These are phyloP conservation scores for Paramarasmius palmivorus DNA, from an alignment of 1,284 basidiomycete genomes.

Conservation along the genomic window DNA sequence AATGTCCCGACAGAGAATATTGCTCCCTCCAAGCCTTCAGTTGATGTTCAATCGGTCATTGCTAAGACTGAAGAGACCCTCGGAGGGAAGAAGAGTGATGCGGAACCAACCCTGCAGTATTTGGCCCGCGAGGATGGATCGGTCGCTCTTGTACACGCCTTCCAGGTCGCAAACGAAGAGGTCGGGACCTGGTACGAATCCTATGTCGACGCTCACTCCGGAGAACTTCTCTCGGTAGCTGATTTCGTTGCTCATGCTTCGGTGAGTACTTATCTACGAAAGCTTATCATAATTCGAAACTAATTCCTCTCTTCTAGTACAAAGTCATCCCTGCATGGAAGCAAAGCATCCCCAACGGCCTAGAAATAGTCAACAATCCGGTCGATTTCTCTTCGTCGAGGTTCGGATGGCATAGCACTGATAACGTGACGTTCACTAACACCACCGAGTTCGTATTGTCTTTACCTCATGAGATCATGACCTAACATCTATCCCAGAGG, in stretches of 20 bases:
- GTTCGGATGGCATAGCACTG: constrained; percentile 45
- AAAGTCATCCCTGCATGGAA: constrained; percentile 42
- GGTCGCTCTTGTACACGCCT: constrained; percentile 51
- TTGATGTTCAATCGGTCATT: constrained; percentile 38
- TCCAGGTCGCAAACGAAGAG: constrained; percentile 55
- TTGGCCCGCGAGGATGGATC: constrained; percentile 46
- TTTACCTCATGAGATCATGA: too few species aligned
- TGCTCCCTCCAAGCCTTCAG: constrained; percentile 35
- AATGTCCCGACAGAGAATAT: constrained; percentile 28
- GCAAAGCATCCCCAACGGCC: constrained; percentile 36
- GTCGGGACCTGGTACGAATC: constrained; percentile 63
- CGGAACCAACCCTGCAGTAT: constrained; percentile 46
- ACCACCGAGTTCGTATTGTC: too few species aligned
- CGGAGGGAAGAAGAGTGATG: constrained; percentile 41
- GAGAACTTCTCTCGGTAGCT: constrained; percentile 49
- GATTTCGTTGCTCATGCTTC: constrained; percentile 49
- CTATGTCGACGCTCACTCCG: constrained; percentile 59
- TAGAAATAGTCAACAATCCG: constrained; percentile 42
- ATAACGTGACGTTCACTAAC: too few species aligned
- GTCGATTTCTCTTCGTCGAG: constrained; percentile 41
- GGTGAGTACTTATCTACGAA: constrained; percentile 26
- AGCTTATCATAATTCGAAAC: neutral
- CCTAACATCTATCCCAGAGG: constrained; percentile 14
- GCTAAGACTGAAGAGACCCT: constrained; percentile 40
- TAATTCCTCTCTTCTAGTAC: constrained; percentile 30